Base-by-base conservation (phyloP, 768 basidiomycete species). In the Suillus brevipes region DNA sequence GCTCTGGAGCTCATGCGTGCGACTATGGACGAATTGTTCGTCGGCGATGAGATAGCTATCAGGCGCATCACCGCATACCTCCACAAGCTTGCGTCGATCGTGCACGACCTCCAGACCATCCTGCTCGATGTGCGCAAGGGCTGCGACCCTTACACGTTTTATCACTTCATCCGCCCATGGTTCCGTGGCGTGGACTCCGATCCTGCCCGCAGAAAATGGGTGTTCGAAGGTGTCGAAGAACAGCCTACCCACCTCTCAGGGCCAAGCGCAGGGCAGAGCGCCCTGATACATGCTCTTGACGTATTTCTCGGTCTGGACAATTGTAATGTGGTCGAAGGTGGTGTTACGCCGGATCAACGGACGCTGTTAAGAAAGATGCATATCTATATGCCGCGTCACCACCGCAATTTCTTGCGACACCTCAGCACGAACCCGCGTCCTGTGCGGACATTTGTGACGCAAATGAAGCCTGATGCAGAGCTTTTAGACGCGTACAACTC, bases 21-120 rank as follows among this genome's bases (percentile, higher is more conserved):
- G 3, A 91, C 87, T 1, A 89, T 96, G 84, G 94, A 97, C 79
- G 95, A 97, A 75, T 82, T 89, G 36, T 96, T 95, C 81, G 85
- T 96, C 47, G 84, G 85, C 31, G 89, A 92, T 70, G 81, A 82
- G 62, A 84, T 86, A 8, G 88, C 89, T 53, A 75, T 87, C 57
- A 83, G 82, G 14, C 87, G 92, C 13, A 85, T 86, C 59, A 85
- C 87, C 8, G 71, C 75, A 12, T 94, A 90, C 75, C 85, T 98
- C 40, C 72, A 72, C 50, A 78, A 80, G n/a, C 83, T 97, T 59
- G 83, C 87, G 0, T 68, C 56, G 4, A 85, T 92, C 68, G 89
- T 96, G 64, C 81, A 86, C 53, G 85, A 87, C 8, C 80, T 97
- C 23, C 80, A 81, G 10, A 70, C 63, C 12, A 80, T 94, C 66